These are phyloP conservation scores for Agroathelia rolfsii DNA, from an alignment of 1,284 basidiomycete genomes.

Conservation along the genomic window DNA sequence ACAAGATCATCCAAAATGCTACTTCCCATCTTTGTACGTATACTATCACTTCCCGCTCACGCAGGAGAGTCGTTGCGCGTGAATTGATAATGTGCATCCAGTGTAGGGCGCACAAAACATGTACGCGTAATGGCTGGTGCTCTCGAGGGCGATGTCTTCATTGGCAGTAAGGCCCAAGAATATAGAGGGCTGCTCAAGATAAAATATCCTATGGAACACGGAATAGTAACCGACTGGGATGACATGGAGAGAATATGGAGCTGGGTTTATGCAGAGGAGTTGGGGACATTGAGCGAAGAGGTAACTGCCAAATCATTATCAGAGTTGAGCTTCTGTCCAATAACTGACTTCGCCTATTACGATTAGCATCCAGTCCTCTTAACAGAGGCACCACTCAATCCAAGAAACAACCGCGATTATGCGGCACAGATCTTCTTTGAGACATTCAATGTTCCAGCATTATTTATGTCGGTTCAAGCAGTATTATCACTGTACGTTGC, in stretches of 20 bases:
- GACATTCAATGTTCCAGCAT: conserved; percentile 97
- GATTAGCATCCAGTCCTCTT: conserved; percentile 90
- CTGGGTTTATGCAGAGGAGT: conserved; percentile 91
- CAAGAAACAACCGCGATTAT: conserved; percentile 86
- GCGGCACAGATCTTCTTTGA: conserved; percentile 99
- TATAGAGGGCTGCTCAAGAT: conserved; percentile 90
- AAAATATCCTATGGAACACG: conserved; percentile 97
- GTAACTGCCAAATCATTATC: no score
- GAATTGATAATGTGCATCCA: conserved; percentile 22
- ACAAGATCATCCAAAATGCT: conserved; percentile 95
- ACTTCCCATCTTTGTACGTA: conserved; percentile 95
- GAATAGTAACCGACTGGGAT: conserved; percentile 93
- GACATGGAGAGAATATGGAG: conserved; percentile 99
- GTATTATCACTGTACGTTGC: conserved; percentile 81
- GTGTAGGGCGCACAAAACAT: conserved; percentile 93
- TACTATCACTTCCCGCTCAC: conserved; percentile 17
- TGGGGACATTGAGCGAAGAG: conserved; percentile 93
- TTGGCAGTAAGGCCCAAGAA: conserved; percentile 89
- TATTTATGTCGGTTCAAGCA: conserved; percentile 96
- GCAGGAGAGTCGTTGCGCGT: no score
- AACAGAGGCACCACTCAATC: conserved; percentile 93
- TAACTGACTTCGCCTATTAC: conserved; percentile 9
- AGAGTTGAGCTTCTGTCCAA: conserved; percentile 11
- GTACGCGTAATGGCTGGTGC: conserved; percentile 94
- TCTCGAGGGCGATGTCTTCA: conserved; percentile 87